Evolutionary conservation across 768 basidiomycete species (phyloP), one percentile per base, ranked within the genome.

Genomic region (Trametes cinnabarina): DNA sequence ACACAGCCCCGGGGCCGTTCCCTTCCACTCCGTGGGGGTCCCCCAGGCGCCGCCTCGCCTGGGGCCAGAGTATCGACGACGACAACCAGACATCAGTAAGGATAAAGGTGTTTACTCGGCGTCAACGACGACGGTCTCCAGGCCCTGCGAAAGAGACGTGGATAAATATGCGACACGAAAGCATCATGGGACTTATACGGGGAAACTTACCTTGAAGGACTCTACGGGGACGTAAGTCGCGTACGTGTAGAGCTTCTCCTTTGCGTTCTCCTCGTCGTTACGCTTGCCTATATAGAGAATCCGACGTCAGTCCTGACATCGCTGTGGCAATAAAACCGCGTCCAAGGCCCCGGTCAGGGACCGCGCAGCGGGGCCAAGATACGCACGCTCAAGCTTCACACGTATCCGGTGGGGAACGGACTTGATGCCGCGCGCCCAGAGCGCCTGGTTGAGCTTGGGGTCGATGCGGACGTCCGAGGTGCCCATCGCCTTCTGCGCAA

Each of bases 211-310:
- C 88, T 96, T 95, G 88, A 93, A 94, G 43, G 86, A 76, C 8
- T 74, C 68, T 43, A 92, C 91, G 44, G 85, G 79, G 55, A 97
- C 87, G 71, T 90, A 83, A 58, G 84, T 84, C 63, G 91, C 94
- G 72, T 94, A 92, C 28, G 92, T 95, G 82, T 79, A 98, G 55
- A 97, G 88, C 80, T 95, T 97, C 82, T 96, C 95, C 80, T 95
- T 97, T 58, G 97, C 96, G 68, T 88, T 90, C 81, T 99, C 96
- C 67, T 98, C 95, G 76, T 99, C 96, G 75, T 98, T 98, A 69
- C 97, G 91, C 81, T 95, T 96, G 69, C 96, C 91, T 94, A 66
- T 2, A n/a, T n/a, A n/a, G n/a, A n/a, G n/a, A n/a, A n/a, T n/a
- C n/a, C n/a, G n/a, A n/a, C n/a, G n/a, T n/a, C n/a, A n/a, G n/a